Conservation (phyloP, 2,329 filamentous ascomycete species). For the Fusarium oxysporum region DNA sequence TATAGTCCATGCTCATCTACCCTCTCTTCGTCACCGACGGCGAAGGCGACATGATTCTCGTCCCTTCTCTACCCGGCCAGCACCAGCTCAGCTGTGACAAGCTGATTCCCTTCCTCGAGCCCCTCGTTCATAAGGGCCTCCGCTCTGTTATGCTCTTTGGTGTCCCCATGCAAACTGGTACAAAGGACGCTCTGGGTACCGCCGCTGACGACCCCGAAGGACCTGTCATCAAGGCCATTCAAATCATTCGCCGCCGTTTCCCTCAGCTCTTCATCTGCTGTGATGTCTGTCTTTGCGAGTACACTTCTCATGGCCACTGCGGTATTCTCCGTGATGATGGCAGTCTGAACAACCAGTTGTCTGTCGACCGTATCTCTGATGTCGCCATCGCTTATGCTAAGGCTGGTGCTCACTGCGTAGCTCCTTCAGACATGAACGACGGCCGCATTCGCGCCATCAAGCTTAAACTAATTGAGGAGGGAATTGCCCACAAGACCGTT, state of each 20-base stretch:
- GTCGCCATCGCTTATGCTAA: conserved; percentile 98
- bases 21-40: conserved; percentile 96
- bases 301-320: conserved; percentile 97
- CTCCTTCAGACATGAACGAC: conserved; percentile 99
- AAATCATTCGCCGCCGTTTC: conserved; percentile 84
- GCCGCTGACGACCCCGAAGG: conserved; percentile 92
- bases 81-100: conserved; percentile 89
- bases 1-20: conserved; percentile 96
- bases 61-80: conserved; percentile 92
- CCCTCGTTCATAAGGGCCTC: conserved; percentile 89
- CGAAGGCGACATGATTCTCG: conserved; percentile 89
- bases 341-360: conserved; percentile 90
- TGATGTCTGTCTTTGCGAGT: conserved; percentile 98
- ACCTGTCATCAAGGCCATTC: conserved; percentile 89
- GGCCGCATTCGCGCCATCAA: conserved; percentile 97
- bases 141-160: conserved; percentile 96
- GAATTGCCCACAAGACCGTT: conserved; percentile 89
- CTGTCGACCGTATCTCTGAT: conserved; percentile 93
- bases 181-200: conserved; percentile 92
- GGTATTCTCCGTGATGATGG: conserved; percentile 95
- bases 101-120: conserved; percentile 84
- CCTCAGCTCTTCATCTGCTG: conserved; percentile 90
- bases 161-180: conserved; percentile 82
- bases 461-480: conserved; percentile 94
- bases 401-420: conserved; percentile 95